phyloP scores from a whole-genome alignment of 495 filamentous ascomycete species.

The Articulospora tetracladia region DNA sequence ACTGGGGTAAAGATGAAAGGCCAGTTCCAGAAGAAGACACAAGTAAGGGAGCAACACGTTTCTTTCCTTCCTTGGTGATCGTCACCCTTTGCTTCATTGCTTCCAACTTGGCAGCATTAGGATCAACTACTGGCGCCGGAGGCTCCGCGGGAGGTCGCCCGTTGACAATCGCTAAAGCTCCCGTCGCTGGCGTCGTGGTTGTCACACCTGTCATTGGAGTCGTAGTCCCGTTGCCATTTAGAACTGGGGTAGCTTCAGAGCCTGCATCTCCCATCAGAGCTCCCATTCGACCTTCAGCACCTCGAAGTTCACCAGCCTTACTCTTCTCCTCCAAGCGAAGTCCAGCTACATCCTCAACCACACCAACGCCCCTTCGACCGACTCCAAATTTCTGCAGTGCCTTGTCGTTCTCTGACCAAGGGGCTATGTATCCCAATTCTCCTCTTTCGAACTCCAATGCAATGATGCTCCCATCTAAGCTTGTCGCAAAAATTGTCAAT shows the following conservation, averaged over 20 bases:
- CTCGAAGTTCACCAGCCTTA: slow-evolving; percentile 83
- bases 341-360: slow-evolving; percentile 85
- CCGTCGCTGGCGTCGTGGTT: slow-evolving; percentile 8
- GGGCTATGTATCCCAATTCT: slow-evolving; percentile 70
- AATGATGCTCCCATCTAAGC: slow-evolving; percentile 83
- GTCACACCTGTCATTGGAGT: slow-evolving; percentile 11
- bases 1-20: slow-evolving; percentile 82
- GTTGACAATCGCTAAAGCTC: slow-evolving; percentile 8
- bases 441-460: slow-evolving; percentile 67
- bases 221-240: slow-evolving; percentile 24
- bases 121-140: slow-evolving; percentile 32
- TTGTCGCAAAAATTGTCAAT: slow-evolving; percentile 77
- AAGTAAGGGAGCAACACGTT: slow-evolving; percentile 86
- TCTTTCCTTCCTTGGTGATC: slow-evolving; percentile 95
- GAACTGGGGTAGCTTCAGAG: slow-evolving; percentile 7
- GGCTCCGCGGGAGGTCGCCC: slow-evolving; percentile 9
- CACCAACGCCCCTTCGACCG: slow-evolving; percentile 77
- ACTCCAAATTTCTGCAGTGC: slow-evolving; percentile 89
- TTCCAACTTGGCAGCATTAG: slow-evolving; percentile 64
- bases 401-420: slow-evolving; percentile 84
- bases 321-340: slow-evolving; percentile 85
- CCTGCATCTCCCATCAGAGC: slow-evolving; percentile 87
- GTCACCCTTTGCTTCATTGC: slow-evolving; percentile 86
- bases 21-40: slow-evolving; percentile 81
- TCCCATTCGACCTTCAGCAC: slow-evolving; percentile 92